Base-by-base conservation (phyloP, 495 filamentous ascomycete genomes). In the Hypoxylon crocopeplum region DNA sequence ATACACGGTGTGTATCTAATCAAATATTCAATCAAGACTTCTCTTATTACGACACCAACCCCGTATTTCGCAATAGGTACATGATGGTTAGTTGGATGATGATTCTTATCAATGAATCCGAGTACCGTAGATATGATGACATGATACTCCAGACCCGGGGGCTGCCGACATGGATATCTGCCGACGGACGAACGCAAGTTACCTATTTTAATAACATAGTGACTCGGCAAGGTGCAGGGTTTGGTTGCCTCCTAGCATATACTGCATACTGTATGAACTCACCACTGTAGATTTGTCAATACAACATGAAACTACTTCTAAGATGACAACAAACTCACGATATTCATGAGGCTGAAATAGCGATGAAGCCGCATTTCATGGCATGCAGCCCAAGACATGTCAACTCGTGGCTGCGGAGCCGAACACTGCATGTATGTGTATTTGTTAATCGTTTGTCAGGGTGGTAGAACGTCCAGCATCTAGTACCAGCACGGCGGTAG, bases 371-470 rank as follows among this genome's bases (percentile, higher is more conserved):
- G 46, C 42, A 42, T 10, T 29, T 11, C 19, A 44, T 56, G 19
- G n/a, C 45, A 50, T 51, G 59, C 47, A 52, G 46, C 41, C 19
- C 21, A 25, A n/a, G 32, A 40, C 32, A 7, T 56, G 52, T 56
- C 25, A 52, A 22, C 40, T 63, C 53, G 34, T 52, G 40, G 40
- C 10, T 48, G 25, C 39, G 27, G 41, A 63, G 38, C 40, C 39
- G 52, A 20, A 57, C 57, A 38, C 59, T 42, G 57, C 47, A 17
- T 56, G 39, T 51, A 46, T 33, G 24, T 22, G 22, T 33, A 41
- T 63, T 55, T 50, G 48, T 36, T 39, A 57, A 57, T 57, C 41
- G 41, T 57, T 53, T 57, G 59, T 57, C 60, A 63, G 60, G 25
- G 60, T 57, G 3, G 48, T n/a, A 48, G 16, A 52, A 13, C 39